Conservation (phyloP, 108 stramenopile genomes). For the Mediolabrus comicus region DNA sequence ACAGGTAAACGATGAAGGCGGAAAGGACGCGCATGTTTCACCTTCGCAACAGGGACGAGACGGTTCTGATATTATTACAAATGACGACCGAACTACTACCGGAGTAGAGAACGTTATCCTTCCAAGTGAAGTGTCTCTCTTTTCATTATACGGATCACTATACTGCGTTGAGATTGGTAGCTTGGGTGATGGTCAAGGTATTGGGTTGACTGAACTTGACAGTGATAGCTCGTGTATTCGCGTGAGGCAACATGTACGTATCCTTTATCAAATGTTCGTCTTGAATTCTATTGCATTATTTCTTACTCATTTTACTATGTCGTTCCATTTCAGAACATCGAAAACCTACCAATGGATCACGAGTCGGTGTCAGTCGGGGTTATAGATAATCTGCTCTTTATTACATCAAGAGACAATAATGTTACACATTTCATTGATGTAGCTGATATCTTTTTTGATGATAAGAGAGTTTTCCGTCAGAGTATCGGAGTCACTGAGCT, state of each 20-base stretch:
- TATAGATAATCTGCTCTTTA: slow-evolving; percentile 35
- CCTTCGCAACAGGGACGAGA: not conserved
- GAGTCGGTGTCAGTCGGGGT: slow-evolving; percentile 24
- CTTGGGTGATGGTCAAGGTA: slow-evolving; percentile 17
- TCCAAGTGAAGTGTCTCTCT: slow-evolving; percentile 27
- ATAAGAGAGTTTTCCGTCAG: slow-evolving; percentile 14
- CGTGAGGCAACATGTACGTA: slow-evolving; percentile 32
- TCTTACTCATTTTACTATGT: not conserved
- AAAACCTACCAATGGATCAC: not conserved
- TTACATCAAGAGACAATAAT: slow-evolving; percentile 12
- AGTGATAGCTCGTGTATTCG: slow-evolving; percentile 16
- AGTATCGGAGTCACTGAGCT: slow-evolving; percentile 2
- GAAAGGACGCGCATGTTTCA: no score
- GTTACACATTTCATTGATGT: slow-evolving; percentile 30
- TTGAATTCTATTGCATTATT: not conserved
- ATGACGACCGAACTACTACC: not conserved
- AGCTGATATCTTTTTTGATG: slow-evolving; percentile 32
- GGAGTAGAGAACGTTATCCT: slow-evolving; percentile 9
- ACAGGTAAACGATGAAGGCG: not conserved
- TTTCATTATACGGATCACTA: slow-evolving; percentile 26
- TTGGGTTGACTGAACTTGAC: slow-evolving; percentile 34
- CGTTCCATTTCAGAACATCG: slow-evolving; percentile 3
- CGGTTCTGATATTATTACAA: not conserved
- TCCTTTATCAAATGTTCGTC: not conserved
- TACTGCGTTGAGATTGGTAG: slow-evolving; percentile 37